Conservation (phyloP, 2,329 filamentous ascomycete species). For the Cadophora gregata region DNA sequence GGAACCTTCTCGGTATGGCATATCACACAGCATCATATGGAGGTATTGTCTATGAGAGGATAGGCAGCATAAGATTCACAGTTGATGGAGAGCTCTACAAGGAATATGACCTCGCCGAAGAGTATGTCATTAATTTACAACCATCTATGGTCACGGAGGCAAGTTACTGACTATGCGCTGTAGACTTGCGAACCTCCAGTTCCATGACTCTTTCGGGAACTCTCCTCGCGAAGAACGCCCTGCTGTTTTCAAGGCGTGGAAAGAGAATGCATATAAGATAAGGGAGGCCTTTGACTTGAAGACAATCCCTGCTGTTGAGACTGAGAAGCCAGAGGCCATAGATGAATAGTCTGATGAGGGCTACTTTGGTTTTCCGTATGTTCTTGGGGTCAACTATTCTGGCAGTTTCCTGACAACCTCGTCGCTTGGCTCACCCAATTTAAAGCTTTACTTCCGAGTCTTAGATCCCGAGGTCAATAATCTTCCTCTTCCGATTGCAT, state of each 20-base stretch:
- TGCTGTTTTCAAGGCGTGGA: not conserved
- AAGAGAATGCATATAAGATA: not conserved
- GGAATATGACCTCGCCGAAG: not conserved
- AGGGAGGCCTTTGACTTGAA: not conserved
- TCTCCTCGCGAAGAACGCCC: not conserved
- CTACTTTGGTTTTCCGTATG: not conserved
- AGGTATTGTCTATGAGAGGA: not conserved
- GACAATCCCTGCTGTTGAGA: not conserved
- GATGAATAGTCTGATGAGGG: not conserved
- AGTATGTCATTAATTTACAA: not conserved
- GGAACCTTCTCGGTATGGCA: not conserved
- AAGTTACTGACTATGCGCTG: not conserved
- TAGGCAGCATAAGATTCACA: not conserved
- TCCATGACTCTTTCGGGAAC: not conserved
- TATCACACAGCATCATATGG: not conserved
- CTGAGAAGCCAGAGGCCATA: not conserved
- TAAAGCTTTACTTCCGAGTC: too few relatives aligned
- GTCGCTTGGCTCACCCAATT: too few relatives aligned
- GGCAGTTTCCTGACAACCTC: too few relatives aligned
- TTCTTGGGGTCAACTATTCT: not conserved
- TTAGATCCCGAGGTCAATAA: too few relatives aligned
- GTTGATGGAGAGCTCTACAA: not conserved
- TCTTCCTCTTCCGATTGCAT: too few relatives aligned
- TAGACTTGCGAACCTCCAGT: not conserved
- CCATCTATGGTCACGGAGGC: too few relatives aligned